Conservation (phyloP, 768 basidiomycete species). For the Psilocybe sp. region DNA sequence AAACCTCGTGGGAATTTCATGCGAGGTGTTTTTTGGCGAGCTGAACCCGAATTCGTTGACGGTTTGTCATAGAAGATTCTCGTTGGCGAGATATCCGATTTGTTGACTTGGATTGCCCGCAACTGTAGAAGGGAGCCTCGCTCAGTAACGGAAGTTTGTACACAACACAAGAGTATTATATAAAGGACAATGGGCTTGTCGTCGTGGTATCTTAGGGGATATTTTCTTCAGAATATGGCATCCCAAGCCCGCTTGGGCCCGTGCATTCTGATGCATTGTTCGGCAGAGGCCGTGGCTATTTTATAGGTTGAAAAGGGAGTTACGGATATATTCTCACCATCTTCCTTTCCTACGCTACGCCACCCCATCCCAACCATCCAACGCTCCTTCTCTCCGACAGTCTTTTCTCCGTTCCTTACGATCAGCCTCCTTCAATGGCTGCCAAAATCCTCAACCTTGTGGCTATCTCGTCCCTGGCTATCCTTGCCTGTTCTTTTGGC, state of each 20-base stretch:
- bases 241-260: slow-evolving; percentile 4
- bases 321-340: not conserved
- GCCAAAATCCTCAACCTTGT: slow-evolving; percentile 55
- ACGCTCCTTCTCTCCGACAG: slow-evolving; percentile 23
- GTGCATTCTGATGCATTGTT: slow-evolving; percentile 9
- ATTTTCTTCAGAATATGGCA: too few relatives aligned
- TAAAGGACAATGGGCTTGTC: too few relatives aligned
- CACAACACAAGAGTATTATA: too few relatives aligned
- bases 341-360: slow-evolving; percentile 4
- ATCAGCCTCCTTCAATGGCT: slow-evolving; percentile 35
- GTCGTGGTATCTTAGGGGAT: too few relatives aligned
- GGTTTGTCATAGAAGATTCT: too few relatives aligned
- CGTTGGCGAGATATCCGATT: too few relatives aligned
- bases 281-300: slow-evolving; percentile 10
- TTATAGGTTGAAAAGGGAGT: slow-evolving; percentile 6
- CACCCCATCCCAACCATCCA: slow-evolving; percentile 9
- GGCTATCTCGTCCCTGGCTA: slow-evolving; percentile 54
- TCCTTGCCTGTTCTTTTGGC: slow-evolving; percentile 50
- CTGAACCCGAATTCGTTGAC: too few relatives aligned
- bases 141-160: too few relatives aligned
- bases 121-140: too few relatives aligned
- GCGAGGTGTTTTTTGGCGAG: too few relatives aligned
- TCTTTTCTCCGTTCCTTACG: slow-evolving; percentile 14
- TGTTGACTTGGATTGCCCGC: too few relatives aligned
- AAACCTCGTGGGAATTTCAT: too few relatives aligned